phyloP scores from a whole-genome alignment of 768 basidiomycete species.

The Suillus occidentalis region DNA sequence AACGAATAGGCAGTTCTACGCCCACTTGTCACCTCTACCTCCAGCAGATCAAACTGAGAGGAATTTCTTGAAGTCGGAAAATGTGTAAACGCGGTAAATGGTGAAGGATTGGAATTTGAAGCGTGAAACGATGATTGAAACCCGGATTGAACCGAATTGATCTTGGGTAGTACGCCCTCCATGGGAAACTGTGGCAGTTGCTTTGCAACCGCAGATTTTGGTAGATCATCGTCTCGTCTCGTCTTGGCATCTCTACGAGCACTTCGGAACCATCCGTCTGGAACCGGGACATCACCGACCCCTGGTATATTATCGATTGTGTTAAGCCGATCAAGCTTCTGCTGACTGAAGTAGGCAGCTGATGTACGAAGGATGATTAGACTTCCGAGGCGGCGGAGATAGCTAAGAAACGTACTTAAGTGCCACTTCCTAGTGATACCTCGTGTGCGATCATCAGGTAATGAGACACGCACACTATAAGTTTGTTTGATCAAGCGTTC shows the following conservation, averaged over 20 bases:
- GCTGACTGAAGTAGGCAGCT: constrained; percentile 88
- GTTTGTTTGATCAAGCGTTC: constrained; percentile 56
- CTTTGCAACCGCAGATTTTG: constrained; percentile 48
- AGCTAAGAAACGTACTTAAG: constrained; percentile 43
- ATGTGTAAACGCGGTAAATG: constrained; percentile 27
- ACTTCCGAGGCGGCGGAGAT: constrained; percentile 26
- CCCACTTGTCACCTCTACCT: constrained; percentile 17
- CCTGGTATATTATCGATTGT: constrained; percentile 71
- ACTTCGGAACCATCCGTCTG: constrained; percentile 77
- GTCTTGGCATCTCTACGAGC: constrained; percentile 66
- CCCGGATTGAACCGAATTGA: constrained; percentile 14
- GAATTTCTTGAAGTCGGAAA: constrained; percentile 32
- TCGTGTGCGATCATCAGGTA: constrained; percentile 43
- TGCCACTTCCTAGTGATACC: constrained; percentile 51
- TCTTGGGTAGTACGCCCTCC: constrained; percentile 26
- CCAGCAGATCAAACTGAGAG: constrained; percentile 24
- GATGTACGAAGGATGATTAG: constrained; percentile 17
- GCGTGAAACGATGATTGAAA: constrained; percentile 23
- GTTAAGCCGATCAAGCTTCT: constrained; percentile 65
- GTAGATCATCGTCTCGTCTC: constrained; percentile 40
- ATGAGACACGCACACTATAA: constrained; percentile 49
- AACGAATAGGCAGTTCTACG: constrained; percentile 32
- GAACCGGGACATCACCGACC: constrained; percentile 64
- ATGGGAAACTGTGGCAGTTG: constrained; percentile 33
- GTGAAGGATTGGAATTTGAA: constrained; percentile 16